Conservation (phyloP, 331 rosid species). For the Telfairia occidentalis region DNA sequence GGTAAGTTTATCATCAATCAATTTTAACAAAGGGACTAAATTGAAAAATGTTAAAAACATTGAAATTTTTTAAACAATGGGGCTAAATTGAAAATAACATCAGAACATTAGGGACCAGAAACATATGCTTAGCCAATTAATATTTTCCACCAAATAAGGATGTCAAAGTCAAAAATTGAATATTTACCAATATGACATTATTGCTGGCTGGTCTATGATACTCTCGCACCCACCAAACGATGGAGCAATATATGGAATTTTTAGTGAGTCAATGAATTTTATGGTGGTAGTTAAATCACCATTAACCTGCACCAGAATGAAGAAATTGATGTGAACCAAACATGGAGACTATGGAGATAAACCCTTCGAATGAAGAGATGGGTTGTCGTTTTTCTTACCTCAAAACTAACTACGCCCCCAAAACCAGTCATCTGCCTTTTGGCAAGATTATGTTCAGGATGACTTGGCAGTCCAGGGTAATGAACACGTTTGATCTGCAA, state of each 20-base stretch:
- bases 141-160: neutral
- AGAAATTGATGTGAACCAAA: neutral
- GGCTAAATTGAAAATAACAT: too few species aligned
- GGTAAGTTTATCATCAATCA: too few species aligned
- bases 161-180: neutral
- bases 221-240: slow-evolving; percentile 95
- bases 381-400: slow-evolving; percentile 32
- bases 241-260: slow-evolving; percentile 85
- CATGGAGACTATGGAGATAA: neutral
- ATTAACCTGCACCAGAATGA: slow-evolving; percentile 44
- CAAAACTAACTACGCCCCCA: slow-evolving; percentile 93
- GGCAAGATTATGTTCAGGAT: slow-evolving; percentile 80
- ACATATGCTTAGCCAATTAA: too few species aligned
- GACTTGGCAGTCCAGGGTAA: slow-evolving; percentile 77
- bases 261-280: slow-evolving; percentile 60
- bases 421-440: slow-evolving; percentile 84
- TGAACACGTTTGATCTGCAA: slow-evolving; percentile 62
- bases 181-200: slow-evolving; percentile 80
- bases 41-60: too few species aligned
- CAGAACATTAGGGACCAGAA: too few species aligned
- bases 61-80: too few species aligned
- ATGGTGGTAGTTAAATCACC: slow-evolving; percentile 48
- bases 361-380: neutral
- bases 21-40: too few species aligned
- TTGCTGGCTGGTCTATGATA: slow-evolving; percentile 90